Evolutionary conservation across 257 asterid genomes (phyloP).

Genomic region (Galeopsis tetrahit): DNA sequence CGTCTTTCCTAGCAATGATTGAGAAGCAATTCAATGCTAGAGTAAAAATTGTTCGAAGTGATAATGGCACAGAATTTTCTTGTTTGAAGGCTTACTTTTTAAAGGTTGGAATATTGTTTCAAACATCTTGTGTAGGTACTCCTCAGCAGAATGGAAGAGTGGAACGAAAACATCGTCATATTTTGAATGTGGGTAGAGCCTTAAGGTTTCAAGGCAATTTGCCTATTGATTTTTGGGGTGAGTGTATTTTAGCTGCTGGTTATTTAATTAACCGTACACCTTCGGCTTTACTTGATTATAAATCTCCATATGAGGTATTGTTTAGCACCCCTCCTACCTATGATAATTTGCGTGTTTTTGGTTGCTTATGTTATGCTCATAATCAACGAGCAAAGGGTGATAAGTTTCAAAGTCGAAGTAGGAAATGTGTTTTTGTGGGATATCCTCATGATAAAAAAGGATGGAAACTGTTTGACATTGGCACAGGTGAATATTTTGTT

Average conservation of each 20-base stretch:
- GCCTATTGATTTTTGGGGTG: not conserved
- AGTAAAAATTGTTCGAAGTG: not conserved
- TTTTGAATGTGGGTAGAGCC: not conserved
- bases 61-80: not conserved
- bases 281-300: not conserved
- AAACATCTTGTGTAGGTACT: not conserved
- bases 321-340: not conserved
- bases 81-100: not conserved
- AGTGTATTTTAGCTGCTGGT: not conserved
- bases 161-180: not conserved
- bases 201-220: not conserved
- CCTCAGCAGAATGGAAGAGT: slow-evolving; percentile 3
- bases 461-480: slow-evolving; percentile 12
- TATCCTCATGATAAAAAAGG: slow-evolving; percentile 24
- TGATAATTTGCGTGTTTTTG: not conserved
- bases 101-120: not conserved
- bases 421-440: slow-evolving; percentile 28
- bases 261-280: not conserved
- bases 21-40: not conserved
- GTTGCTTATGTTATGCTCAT: not conserved
- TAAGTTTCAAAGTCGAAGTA: slow-evolving; percentile 17
- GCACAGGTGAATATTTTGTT: not conserved
- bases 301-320: not conserved
- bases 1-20: not conserved
- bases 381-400: not conserved